A percentile compares a stretch with the other conserved stretches of the same genome.
Conservation (phyloP, 2,329 filamentous ascomycete genomes). For the Didymella sp. region DNA sequence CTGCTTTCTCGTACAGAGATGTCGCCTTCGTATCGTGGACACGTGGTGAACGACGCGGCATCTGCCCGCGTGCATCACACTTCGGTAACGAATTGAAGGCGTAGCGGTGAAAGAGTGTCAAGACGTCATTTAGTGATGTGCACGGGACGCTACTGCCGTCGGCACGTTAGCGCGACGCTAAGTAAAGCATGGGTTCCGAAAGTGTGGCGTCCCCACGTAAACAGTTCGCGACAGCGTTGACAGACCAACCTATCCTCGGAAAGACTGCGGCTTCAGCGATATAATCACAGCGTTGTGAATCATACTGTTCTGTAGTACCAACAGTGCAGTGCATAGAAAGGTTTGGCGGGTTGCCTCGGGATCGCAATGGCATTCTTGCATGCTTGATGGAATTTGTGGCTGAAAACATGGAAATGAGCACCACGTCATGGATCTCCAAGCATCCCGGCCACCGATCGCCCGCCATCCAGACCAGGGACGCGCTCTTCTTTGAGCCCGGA, state of each 20-base stretch:
- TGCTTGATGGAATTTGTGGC: slow-evolving; percentile 13
- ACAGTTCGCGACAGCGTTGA: slow-evolving; percentile 7
- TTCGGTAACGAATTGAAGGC: slow-evolving; percentile 7
- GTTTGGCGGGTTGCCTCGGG: background rate
- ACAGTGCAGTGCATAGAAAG: background rate
- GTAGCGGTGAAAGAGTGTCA: slow-evolving; percentile 2
- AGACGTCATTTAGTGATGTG: slow-evolving; percentile 15
- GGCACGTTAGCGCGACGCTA: slow-evolving; percentile 6
- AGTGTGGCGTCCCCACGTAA: slow-evolving; percentile 14
- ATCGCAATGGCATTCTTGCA: slow-evolving; percentile 10
- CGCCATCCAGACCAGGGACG: slow-evolving; percentile 20
- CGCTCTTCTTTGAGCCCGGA: slow-evolving; percentile 15
- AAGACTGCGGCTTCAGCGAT: background rate
- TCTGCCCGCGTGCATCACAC: background rate
- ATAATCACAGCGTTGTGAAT: background rate
- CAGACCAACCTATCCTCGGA: background rate
- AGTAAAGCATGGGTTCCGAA: slow-evolving; percentile 1
- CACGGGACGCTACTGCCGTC: slow-evolving; percentile 17
- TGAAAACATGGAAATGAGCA: slow-evolving; percentile 19
- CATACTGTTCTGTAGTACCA: too few relatives aligned
- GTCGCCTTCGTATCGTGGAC: background rate
- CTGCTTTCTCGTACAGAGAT: background rate
- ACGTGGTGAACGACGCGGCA: slow-evolving; percentile 8
- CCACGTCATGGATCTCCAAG: slow-evolving; percentile 18
- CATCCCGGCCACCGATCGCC: slow-evolving; percentile 18